Evolutionary conservation across 805 yeast species (phyloP), one percentile per base, ranked within the genome.

Genomic region (Cyberlindnera subsufficiens): DNA sequence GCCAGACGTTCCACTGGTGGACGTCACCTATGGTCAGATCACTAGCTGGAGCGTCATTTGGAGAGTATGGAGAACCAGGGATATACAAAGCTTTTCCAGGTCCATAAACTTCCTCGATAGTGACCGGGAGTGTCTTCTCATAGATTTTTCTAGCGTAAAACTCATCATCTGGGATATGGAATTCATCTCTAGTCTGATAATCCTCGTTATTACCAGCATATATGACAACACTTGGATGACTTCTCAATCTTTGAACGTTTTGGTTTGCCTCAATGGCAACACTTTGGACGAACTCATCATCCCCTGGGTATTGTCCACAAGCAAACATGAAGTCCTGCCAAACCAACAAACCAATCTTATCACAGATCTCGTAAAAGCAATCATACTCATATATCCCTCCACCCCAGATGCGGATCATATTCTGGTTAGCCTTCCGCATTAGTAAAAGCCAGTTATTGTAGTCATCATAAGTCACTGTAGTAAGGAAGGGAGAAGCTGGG

Each of bases 281-380:
- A 35, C 53, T 55, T 5, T 52, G 54, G 18, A 64, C 50, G 45
- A 72, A 71, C 11, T 51, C 57, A 3, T 53, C 53, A 46, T 69
- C 61, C 5, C 64, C 72, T 4, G 79, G 80, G 45, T 75, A 75
- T 38, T 68, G 74, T 1, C 78, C 80, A 59, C 80, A 75, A 3
- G 76, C 79, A 62, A 75, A 75, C 78, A 74, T 69, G 53, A 75
- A 72, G 51, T 75, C 80, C 42, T 75, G 80, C 77, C 78, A 75
- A 8, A 75, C 69, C 50, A 75, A 36, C 10, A 75, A 41, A 54
- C 56, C 55, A 6, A 42, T 30, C 30, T 35, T 35, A 31, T 51
- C 53, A 37, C 51, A 44, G 9, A 37, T 35, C n/a, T 43, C 39
- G 35, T 49, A 49, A 27, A 51, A 45, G 16, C 39, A 19, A n/a